Evolutionary conservation across 1,284 basidiomycete species (phyloP).

Genomic region (Fomitopsis schrenkii): DNA sequence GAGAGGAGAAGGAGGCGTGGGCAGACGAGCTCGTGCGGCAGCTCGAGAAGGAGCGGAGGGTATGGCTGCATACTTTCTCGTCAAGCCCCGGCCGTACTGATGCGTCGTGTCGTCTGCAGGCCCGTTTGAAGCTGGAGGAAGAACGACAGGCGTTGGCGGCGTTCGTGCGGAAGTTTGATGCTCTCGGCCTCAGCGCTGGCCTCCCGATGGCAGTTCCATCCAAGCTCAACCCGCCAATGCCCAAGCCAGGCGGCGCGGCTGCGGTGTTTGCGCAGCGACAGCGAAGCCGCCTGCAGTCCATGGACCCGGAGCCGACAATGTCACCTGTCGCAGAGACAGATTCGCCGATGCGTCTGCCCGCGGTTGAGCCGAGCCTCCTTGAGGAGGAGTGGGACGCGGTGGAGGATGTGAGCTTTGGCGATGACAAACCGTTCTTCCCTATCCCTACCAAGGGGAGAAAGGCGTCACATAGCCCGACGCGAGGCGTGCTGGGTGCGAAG

Average conservation of each 20-base stretch:
- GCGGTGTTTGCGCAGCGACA: slow-evolving; percentile 46
- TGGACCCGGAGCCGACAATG: slow-evolving; percentile 24
- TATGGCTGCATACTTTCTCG: slow-evolving; percentile 20
- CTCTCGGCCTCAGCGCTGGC: slow-evolving; percentile 43
- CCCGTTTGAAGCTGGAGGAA: slow-evolving; percentile 60
- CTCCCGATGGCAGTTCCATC: slow-evolving; percentile 33
- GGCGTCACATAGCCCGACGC: slow-evolving; percentile 21
- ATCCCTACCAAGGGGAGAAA: slow-evolving; percentile 13
- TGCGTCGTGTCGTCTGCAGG: slow-evolving; percentile 21
- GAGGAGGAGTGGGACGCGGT: slow-evolving; percentile 50
- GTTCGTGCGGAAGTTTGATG: slow-evolving; percentile 75
- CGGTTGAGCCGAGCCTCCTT: slow-evolving; percentile 50
- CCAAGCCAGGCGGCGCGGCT: slow-evolving; percentile 45
- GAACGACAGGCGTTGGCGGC: slow-evolving; percentile 70
- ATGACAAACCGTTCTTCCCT: slow-evolving; percentile 19
- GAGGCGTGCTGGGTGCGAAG: slow-evolving; percentile 28
- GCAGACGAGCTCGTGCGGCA: slow-evolving; percentile 65
- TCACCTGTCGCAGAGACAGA: slow-evolving; percentile 27
- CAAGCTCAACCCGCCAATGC: slow-evolving; percentile 40
- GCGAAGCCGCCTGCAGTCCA: slow-evolving; percentile 25
- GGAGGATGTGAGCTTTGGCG: slow-evolving; percentile 53
- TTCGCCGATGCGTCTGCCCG: slow-evolving; percentile 45
- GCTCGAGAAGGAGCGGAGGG: slow-evolving; percentile 72
- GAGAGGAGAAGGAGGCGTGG: slow-evolving; percentile 70
- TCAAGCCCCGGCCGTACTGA: background rate